These are phyloP conservation scores for Calonectria pauciramosa DNA, from an alignment of 2,329 filamentous ascomycete species.

Conservation along the genomic window DNA sequence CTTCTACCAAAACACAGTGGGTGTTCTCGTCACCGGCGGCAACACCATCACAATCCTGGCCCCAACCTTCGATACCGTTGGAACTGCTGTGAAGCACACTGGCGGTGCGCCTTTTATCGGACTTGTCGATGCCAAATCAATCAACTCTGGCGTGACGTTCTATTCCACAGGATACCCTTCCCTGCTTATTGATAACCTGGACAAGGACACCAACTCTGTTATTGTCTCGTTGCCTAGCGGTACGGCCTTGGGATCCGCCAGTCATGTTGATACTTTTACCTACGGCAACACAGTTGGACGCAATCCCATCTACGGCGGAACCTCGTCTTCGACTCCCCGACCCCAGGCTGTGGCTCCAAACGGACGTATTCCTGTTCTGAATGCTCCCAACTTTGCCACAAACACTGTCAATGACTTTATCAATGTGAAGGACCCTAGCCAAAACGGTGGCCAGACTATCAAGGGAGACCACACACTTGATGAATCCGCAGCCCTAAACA, in stretches of 20 bases:
- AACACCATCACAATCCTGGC: background rate
- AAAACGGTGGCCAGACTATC: background rate
- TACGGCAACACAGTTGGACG: constrained; percentile 6
- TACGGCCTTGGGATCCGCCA: background rate
- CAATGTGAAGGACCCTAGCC: background rate
- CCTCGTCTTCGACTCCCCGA: background rate
- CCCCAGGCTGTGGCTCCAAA: background rate
- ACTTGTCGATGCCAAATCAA: background rate
- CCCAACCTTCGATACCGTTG: background rate
- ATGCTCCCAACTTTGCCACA: background rate
- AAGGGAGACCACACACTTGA: background rate
- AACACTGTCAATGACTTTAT: background rate
- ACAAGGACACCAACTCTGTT: background rate
- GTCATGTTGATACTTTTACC: background rate
- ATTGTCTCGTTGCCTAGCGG: background rate
- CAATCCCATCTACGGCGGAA: background rate
- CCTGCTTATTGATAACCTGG: background rate
- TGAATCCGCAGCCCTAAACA: background rate
- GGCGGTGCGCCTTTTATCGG: background rate
- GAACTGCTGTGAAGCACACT: background rate
- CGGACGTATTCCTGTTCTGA: background rate
- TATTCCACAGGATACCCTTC: background rate
- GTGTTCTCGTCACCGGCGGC: background rate
- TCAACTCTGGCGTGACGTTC: background rate
- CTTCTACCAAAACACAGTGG: background rate